These are phyloP conservation scores for Stephanodiscus triporus DNA, from an alignment of 108 stramenopile genomes.

Conservation along the genomic window DNA sequence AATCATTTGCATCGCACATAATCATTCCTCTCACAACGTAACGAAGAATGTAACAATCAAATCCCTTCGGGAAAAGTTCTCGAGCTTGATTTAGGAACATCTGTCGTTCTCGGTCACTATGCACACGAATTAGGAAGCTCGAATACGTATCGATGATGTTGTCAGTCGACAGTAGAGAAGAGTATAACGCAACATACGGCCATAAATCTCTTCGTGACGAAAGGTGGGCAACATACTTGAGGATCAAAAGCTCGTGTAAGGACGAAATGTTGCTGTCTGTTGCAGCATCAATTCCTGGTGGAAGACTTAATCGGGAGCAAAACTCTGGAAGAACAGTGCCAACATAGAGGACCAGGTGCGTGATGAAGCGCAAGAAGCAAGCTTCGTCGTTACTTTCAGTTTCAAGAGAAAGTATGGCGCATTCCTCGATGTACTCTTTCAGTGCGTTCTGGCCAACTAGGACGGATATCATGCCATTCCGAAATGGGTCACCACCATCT, in stretches of 20 bases:
- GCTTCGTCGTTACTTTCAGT: conserved; percentile 23
- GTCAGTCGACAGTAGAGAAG: conserved; percentile 60
- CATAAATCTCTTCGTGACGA: conserved; percentile 46
- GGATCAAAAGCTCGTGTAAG: conserved; percentile 32
- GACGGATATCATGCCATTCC: conserved; percentile 61
- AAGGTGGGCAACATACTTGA: conserved; percentile 31
- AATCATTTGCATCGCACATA: conserved; percentile 42
- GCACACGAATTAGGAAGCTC: conserved; percentile 51
- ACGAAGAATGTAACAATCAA: conserved; percentile 52
- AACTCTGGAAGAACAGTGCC: conserved; percentile 45
- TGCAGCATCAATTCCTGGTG: conserved; percentile 5
- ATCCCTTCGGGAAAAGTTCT: conserved; percentile 54
- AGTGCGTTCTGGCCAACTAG: conserved; percentile 60
- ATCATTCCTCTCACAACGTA: conserved; percentile 57
- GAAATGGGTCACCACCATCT: conserved; percentile 38
- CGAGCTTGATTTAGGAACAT: conserved; percentile 59
- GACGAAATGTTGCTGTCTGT: conserved; percentile 6
- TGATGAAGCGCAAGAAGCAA: conserved; percentile 39
- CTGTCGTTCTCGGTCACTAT: conserved; percentile 57
- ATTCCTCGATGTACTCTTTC: conserved; percentile 43
- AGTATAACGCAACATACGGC: conserved; percentile 68
- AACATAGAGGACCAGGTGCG: conserved; percentile 45
- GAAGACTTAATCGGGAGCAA: conserved; percentile 27
- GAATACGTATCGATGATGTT: conserved; percentile 59
- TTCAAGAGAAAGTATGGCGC: conserved; percentile 26